Evolutionary conservation across 495 filamentous ascomycete genomes (phyloP).

Genomic region (Podospora australis): DNA sequence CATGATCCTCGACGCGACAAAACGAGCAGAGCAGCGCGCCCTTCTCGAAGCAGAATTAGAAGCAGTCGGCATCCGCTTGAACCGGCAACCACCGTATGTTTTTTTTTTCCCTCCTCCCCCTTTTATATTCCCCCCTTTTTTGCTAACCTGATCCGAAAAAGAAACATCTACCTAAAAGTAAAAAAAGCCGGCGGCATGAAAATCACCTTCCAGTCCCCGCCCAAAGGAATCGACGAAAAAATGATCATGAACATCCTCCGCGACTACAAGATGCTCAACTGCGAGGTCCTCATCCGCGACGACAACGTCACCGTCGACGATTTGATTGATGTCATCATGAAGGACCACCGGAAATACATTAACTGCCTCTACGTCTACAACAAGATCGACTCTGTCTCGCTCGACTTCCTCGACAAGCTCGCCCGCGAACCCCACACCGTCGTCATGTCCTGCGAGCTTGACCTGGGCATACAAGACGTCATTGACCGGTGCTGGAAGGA

Average conservation of each 20-base stretch:
- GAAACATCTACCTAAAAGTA: conserved; percentile 95
- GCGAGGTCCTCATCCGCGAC: conserved; percentile 90
- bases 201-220: conserved; percentile 85
- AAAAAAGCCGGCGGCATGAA: conserved; percentile 99
- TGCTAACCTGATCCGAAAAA: conserved; percentile 22
- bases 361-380: conserved; percentile 97
- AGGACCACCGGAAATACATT: conserved; percentile 97
- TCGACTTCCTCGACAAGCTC: conserved; percentile 87
- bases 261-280: conserved; percentile 98
- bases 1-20: conserved; percentile 97
- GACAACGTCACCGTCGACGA: conserved; percentile 96
- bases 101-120: neutral
- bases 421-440: conserved; percentile 89
- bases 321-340: conserved; percentile 97
- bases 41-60: conserved; percentile 90
- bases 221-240: conserved; percentile 90
- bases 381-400: conserved; percentile 94
- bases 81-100: conserved; percentile 83
- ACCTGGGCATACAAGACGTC: conserved; percentile 93
- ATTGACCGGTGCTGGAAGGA: conserved; percentile 96
- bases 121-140: neutral
- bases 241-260: conserved; percentile 94
- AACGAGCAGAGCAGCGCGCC: conserved; percentile 88
- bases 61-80: conserved; percentile 91
- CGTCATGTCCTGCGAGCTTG: conserved; percentile 97